Percentiles rank a stretch among this genome's conserved stretches.
Conservation (phyloP, 257 asterid species). For the Rehmannia glutinosa region DNA sequence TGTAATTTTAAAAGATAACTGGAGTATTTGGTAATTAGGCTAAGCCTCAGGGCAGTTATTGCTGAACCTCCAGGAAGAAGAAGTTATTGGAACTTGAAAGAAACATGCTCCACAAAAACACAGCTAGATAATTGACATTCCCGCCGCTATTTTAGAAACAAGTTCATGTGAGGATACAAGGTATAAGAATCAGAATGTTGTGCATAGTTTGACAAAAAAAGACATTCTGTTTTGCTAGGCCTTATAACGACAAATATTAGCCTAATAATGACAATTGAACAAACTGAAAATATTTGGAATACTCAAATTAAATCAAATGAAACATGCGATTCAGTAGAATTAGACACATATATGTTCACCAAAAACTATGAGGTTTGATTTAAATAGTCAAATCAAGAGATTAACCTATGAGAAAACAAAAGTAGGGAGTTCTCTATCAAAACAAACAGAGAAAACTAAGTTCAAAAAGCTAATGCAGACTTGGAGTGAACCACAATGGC, state of each 20-base stretch:
- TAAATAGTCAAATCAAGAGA: too few relatives aligned
- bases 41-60: too few relatives aligned
- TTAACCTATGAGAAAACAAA: too few relatives aligned
- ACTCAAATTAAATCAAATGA: not conserved
- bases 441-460: too few relatives aligned
- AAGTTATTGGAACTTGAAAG: slow-evolving; percentile 8
- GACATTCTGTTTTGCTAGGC: not conserved
- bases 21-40: too few relatives aligned
- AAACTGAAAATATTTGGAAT: not conserved
- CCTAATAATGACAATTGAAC: slow-evolving; percentile 11
- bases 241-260: not conserved
- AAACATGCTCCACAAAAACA: slow-evolving; percentile 4
- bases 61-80: not conserved
- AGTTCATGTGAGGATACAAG: slow-evolving; percentile 11
- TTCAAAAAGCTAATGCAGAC: too few relatives aligned
- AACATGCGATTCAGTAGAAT: not conserved
- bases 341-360: not conserved
- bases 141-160: slow-evolving; percentile 5
- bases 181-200: not conserved
- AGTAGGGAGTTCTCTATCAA: too few relatives aligned
- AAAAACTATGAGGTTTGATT: too few relatives aligned
- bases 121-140: slow-evolving; percentile 3
- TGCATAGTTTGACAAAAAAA: not conserved
- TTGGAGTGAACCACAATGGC: too few relatives aligned
- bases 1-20: too few relatives aligned